Percentiles rank a stretch among this genome's conserved stretches.
Conservation (phyloP, 495 filamentous ascomycete species). For the Apodospora peruviana region DNA sequence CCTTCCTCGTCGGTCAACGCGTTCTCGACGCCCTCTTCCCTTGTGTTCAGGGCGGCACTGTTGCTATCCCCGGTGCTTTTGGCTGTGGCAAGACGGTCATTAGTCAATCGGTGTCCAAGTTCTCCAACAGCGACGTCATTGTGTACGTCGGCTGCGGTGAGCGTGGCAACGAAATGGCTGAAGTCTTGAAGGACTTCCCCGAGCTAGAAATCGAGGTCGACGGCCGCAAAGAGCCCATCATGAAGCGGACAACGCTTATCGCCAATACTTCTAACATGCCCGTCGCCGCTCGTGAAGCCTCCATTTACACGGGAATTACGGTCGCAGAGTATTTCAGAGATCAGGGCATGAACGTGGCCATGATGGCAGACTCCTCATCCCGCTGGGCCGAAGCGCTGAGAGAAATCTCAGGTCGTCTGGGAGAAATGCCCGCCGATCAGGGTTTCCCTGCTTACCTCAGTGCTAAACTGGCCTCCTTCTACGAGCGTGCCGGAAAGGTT, state of each 20-base stretch:
- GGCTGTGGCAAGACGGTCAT: slow-evolving; percentile 99
- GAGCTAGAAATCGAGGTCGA: slow-evolving; percentile 87
- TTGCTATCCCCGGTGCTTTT: slow-evolving; percentile 97
- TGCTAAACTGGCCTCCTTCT: slow-evolving; percentile 96
- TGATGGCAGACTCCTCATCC: slow-evolving; percentile 99
- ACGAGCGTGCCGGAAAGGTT: slow-evolving; percentile 92
- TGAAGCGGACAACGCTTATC: slow-evolving; percentile 98
- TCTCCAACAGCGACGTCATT: slow-evolving; percentile 98
- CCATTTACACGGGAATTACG: slow-evolving; percentile 98
- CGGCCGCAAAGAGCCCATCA: slow-evolving; percentile 94
- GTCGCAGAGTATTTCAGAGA: slow-evolving; percentile 98
- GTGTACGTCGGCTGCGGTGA: slow-evolving; percentile 98
- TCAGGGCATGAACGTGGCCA: slow-evolving; percentile 94
- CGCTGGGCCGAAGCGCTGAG: slow-evolving; percentile 97
- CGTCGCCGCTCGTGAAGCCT: slow-evolving; percentile 95
- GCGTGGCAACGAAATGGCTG: slow-evolving; percentile 98
- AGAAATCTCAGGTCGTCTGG: slow-evolving; percentile 97
- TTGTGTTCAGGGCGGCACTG: slow-evolving; percentile 92
- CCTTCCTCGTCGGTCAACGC: slow-evolving; percentile 93
- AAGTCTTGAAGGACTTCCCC: slow-evolving; percentile 99
- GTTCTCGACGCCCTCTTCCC: slow-evolving; percentile 98
- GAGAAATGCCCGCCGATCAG: slow-evolving; percentile 99
- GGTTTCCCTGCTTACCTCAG: slow-evolving; percentile 98
- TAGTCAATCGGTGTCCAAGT: slow-evolving; percentile 95
- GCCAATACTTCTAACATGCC: slow-evolving; percentile 99